Evolutionary conservation across 345 rosid species (phyloP), one percentile per base, ranked within the genome.

Genomic region (Pelargonium nanum): DNA sequence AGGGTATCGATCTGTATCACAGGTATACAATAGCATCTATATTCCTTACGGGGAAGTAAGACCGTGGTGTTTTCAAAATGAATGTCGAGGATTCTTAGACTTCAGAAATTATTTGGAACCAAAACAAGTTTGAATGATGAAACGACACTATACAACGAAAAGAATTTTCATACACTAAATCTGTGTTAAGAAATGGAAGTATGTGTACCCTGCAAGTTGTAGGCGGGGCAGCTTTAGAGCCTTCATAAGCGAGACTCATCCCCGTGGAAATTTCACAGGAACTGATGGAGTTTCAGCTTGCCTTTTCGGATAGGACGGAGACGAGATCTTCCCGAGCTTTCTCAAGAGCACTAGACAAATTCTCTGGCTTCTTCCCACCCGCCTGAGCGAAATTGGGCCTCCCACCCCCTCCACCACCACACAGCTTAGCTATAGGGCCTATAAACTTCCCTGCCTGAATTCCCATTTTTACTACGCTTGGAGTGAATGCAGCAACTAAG

Each of bases 381-480:
- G 98, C 98, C 78, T 92, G 98, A 65, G 98, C 91, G 17, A 92
- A 92, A 73, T 87, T 89, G 9, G 95, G 89, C 68, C 85, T 80
- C 59, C 98, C 98, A 22, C 95, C 98, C 0, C 98, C 98, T 51
- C 98, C 98, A 67, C 96, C 98, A 0, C 93, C 93, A 8, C 98
- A 89, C 62, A 85, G 16, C 68, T 83, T 88, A 30, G 98, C 96
- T 54, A 92, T 72, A 19, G 96, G 69, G 8, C 93, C 93, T 40
- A 89, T 85, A 68, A 92, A 86, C 70, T 85, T 89, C 61, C 96
- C 98, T 3, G 98, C 98, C 72, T 85, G 86, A 60, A 92, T 72
- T 4, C 98, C 98, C 25, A 86, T 54, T 68, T 77, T 70, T 53
- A 89, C 86, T 10, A 89, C 84, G 12, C 80, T 75, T 6, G 87